A percentile compares a stretch with the other conserved stretches of the same genome.
Evolutionary conservation across 805 yeast genomes (phyloP).

Genomic region (Kurtzmaniella cleridarum): DNA sequence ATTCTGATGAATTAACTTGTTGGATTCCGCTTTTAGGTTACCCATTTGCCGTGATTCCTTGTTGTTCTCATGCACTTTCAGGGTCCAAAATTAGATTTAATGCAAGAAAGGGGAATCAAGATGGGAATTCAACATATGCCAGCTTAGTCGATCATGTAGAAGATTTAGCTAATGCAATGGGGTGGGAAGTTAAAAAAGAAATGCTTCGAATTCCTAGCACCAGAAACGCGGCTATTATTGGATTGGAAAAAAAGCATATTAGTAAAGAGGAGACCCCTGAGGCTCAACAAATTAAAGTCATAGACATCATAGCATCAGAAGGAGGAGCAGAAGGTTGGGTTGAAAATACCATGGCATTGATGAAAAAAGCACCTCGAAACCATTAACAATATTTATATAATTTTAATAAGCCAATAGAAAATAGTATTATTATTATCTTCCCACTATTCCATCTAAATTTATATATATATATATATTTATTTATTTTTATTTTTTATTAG

Average conservation of each 20-base stretch:
- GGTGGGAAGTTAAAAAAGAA: conserved; percentile 84
- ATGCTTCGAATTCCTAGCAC: conserved; percentile 92
- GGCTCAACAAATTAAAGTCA: conserved; percentile 35
- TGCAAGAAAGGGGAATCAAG: conserved; percentile 24
- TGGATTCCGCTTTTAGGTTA: conserved; percentile 88
- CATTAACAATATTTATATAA: conserved; percentile 52
- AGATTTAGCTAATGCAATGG: conserved; percentile 57
- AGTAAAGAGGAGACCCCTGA: conserved; percentile 23
- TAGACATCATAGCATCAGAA: conserved; percentile 62
- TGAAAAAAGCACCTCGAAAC: conserved; percentile 64
- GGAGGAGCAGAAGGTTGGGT: conserved; percentile 95
- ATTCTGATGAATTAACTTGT: conserved; percentile 90
- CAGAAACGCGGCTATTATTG: conserved; percentile 85
- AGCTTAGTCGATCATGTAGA: conserved; percentile 83
- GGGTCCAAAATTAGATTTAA: conserved; percentile 72
- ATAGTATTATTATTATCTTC: not conserved
- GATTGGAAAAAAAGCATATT: conserved; percentile 36
- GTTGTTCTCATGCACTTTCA: conserved; percentile 84
- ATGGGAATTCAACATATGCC: conserved; percentile 60
- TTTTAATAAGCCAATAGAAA: not conserved
- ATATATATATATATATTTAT: too few relatives aligned
- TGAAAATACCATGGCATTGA: conserved; percentile 67
- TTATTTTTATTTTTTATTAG: too few relatives aligned
- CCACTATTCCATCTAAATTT: not conserved
- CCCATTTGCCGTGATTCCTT: conserved; percentile 90